Conservation (phyloP, 2,329 filamentous ascomycete genomes). For the Fusarium sp. region DNA sequence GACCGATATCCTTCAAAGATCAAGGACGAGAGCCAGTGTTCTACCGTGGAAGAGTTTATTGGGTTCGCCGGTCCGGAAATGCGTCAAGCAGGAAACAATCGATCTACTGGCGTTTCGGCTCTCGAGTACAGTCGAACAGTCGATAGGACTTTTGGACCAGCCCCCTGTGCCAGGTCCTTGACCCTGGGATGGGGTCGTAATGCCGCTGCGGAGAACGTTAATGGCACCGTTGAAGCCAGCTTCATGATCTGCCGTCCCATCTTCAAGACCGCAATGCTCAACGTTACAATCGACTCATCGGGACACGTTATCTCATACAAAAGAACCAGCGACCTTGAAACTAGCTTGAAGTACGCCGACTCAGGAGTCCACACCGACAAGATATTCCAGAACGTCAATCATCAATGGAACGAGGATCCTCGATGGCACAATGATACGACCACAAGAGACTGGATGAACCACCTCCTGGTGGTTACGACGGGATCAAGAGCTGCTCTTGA, state of each 20-base stretch:
- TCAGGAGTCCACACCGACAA: constrained; percentile 20
- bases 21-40: too few relatives aligned
- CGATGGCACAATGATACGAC: constrained; percentile 61
- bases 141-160: too few relatives aligned
- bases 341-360: constrained; percentile 25
- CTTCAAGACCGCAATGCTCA: constrained; percentile 48
- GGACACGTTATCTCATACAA: constrained; percentile 42
- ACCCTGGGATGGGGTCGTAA: constrained; percentile 40
- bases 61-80: too few relatives aligned
- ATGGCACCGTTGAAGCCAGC: constrained; percentile 25
- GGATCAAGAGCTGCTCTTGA: constrained; percentile 50
- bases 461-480: constrained; percentile 50
- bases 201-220: constrained; percentile 5
- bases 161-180: too few relatives aligned
- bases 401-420: not conserved
- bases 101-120: too few relatives aligned
- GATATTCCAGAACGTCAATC: constrained; percentile 18
- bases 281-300: constrained; percentile 42
- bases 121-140: too few relatives aligned
- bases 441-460: constrained; percentile 57
- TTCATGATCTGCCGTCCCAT: constrained; percentile 41
- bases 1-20: too few relatives aligned
- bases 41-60: too few relatives aligned
- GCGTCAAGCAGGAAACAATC: too few relatives aligned
- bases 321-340: constrained; percentile 11